Conservation (phyloP, 1,284 basidiomycete genomes). For the Heliocybe sulcata region DNA sequence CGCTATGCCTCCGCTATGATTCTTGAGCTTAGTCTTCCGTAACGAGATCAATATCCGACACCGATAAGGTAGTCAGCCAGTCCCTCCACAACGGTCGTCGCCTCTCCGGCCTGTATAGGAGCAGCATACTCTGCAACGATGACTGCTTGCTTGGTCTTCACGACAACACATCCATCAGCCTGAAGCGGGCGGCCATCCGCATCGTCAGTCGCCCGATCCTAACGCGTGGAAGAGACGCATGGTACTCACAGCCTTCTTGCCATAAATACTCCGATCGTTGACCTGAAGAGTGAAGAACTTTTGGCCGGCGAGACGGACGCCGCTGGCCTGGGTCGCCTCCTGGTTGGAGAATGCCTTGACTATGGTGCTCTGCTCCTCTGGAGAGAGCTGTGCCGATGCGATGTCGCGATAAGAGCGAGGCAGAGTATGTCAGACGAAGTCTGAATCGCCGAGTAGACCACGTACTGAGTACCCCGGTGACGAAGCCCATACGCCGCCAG, state of each 20-base stretch:
- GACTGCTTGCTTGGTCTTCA: constrained; percentile 87
- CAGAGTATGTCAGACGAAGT: constrained; percentile 1
- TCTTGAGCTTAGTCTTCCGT: constrained; percentile 13
- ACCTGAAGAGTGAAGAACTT: constrained; percentile 80
- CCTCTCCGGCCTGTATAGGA: constrained; percentile 69
- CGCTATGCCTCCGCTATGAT: not conserved
- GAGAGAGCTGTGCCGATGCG: constrained; percentile 46
- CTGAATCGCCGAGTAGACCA: not conserved
- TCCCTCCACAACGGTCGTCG: constrained; percentile 64
- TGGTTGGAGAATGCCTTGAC: constrained; percentile 46
- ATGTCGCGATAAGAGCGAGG: constrained; percentile 1
- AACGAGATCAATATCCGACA: constrained; percentile 38
- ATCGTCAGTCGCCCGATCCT: not conserved
- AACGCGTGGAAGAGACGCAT: not conserved
- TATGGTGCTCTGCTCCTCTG: constrained; percentile 72
- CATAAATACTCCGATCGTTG: constrained; percentile 60
- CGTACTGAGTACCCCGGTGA: constrained; percentile 72
- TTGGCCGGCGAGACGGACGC: constrained; percentile 63
- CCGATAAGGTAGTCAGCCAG: constrained; percentile 79
- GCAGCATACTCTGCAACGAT: constrained; percentile 75
- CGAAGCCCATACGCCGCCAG: constrained; percentile 86
- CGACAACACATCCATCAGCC: constrained; percentile 77
- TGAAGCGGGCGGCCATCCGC: constrained; percentile 20
- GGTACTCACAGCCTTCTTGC: constrained; percentile 71
- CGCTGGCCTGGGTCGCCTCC: constrained; percentile 41